A percentile compares a stretch with the other conserved stretches of the same genome.
phyloP scores from a whole-genome alignment of 164 flowering plant genomes.

The Macadamia integrifolia region DNA sequence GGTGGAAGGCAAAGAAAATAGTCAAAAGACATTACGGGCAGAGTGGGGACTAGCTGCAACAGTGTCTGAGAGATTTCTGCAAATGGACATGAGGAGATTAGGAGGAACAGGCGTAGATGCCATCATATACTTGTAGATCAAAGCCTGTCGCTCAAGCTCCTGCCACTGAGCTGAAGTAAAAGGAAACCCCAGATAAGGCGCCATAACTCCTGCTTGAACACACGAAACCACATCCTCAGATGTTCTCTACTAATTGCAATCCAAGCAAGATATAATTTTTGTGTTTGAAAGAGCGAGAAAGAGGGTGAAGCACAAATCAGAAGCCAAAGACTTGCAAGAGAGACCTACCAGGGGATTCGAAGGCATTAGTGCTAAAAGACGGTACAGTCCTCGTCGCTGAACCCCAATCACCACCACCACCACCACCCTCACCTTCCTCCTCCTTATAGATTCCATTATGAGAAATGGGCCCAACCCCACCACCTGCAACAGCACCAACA shows the following conservation, averaged over 20 bases:
- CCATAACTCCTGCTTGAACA: conserved; percentile 13
- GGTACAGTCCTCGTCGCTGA: conserved; percentile 23
- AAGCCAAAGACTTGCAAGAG: not conserved
- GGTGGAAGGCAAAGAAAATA: too few relatives aligned
- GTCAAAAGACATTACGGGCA: conserved; percentile 15
- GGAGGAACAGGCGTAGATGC: conserved; percentile 62
- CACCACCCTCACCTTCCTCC: conserved; percentile 30
- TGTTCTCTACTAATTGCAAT: not conserved
- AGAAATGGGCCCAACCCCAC: not conserved
- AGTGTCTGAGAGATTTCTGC: conserved; percentile 14
- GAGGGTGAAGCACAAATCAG: too few relatives aligned
- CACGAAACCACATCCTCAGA: conserved; percentile 6
- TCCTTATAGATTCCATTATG: not conserved
- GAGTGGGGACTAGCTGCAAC: conserved; percentile 12
- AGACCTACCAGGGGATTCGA: conserved; percentile 35
- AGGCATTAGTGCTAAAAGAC: conserved; percentile 31
- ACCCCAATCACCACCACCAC: conserved; percentile 10
- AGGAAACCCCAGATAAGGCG: conserved; percentile 30
- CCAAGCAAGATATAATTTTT: too few relatives aligned
- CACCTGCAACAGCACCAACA: conserved; percentile 22
- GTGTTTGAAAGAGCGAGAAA: too few relatives aligned
- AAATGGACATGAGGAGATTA: conserved; percentile 43
- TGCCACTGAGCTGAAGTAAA: conserved; percentile 62
- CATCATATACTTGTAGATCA: conserved; percentile 62
- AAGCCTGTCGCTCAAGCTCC: conserved; percentile 65